Conservation (phyloP, 179 eudicot genomes). For the Beta macrorhiza region DNA sequence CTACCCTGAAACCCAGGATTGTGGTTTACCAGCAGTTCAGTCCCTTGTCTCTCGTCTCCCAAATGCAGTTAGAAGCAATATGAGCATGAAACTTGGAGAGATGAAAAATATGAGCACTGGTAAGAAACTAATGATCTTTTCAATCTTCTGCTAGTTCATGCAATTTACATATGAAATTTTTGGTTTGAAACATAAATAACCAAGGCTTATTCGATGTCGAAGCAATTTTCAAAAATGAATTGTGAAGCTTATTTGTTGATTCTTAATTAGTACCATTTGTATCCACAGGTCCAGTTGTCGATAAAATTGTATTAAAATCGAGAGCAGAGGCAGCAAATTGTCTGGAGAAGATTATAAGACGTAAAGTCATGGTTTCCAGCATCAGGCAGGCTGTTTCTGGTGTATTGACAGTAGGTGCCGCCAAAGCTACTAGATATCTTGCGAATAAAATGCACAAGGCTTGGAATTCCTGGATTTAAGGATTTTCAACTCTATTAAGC, state of each 20-base stretch:
- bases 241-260: neutral
- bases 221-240: neutral
- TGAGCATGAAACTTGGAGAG: slow-evolving; percentile 53
- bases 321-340: slow-evolving; percentile 66
- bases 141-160: neutral
- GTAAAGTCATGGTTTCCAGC: slow-evolving; percentile 77
- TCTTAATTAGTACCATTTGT: neutral
- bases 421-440: slow-evolving; percentile 59
- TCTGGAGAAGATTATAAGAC: slow-evolving; percentile 61
- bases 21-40: slow-evolving; percentile 56
- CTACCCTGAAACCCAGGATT: slow-evolving; percentile 51
- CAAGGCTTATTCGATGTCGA: neutral
- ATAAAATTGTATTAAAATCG: slow-evolving; percentile 47
- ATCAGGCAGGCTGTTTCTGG: slow-evolving; percentile 88
- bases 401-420: slow-evolving; percentile 64
- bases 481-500: neutral
- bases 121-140: slow-evolving; percentile 20
- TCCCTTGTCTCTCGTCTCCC: slow-evolving; percentile 73
- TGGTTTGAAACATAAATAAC: neutral
- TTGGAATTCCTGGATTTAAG: slow-evolving; percentile 71
- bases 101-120: slow-evolving; percentile 43
- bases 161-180: neutral
- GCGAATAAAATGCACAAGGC: slow-evolving; percentile 64
- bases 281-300: slow-evolving; percentile 26
- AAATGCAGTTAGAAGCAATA: slow-evolving; percentile 45